Percentiles rank a stretch among this genome's conserved stretches.
Conservation (phyloP, 305 asterid genomes). For the Fraxinus baroniana region DNA sequence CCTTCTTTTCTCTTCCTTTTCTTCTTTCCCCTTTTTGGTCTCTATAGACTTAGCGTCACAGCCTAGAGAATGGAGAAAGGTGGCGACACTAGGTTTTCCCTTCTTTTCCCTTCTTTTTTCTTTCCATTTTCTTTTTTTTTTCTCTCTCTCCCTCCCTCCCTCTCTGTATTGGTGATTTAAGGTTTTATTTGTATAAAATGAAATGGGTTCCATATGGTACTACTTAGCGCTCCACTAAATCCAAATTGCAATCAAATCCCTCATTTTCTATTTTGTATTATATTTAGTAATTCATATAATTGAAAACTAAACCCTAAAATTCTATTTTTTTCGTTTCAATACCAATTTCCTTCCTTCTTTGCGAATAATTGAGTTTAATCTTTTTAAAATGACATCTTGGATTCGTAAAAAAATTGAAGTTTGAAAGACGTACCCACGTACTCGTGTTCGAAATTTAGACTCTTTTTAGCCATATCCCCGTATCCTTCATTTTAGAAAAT, state of each 20-base stretch:
- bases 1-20: background rate
- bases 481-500: background rate
- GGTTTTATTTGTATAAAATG: background rate
- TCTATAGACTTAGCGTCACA: background rate
- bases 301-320: background rate
- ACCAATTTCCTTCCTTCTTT: too few relatives aligned
- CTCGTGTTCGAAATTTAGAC: background rate
- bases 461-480: background rate
- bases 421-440: too few relatives aligned
- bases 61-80: background rate
- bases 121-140: too few relatives aligned
- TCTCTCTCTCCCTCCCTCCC: too few relatives aligned
- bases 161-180: background rate
- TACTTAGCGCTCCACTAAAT: too few relatives aligned
- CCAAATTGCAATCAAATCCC: background rate
- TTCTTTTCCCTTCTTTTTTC: background rate
- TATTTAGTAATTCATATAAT: too few relatives aligned
- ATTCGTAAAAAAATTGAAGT: too few relatives aligned
- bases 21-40: background rate
- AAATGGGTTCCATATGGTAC: background rate
- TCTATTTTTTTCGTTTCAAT: background rate
- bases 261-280: background rate
- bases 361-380: background rate
- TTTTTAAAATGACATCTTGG: background rate
- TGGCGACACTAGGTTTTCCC: background rate